Conservation (phyloP, 495 filamentous ascomycete genomes). For the Poronia punctata region DNA sequence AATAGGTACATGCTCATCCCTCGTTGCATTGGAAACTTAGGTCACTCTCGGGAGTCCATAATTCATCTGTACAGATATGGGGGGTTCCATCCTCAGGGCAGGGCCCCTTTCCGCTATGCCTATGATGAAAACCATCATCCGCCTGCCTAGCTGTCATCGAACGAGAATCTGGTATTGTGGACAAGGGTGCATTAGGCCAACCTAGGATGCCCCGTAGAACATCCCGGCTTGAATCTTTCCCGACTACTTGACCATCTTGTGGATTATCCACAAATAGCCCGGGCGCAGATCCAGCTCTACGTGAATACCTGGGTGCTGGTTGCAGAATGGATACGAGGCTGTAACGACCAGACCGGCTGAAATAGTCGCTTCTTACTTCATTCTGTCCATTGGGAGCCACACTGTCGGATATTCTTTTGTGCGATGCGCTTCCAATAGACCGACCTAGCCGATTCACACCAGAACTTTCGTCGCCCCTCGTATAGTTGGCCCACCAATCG, state of each 20-base stretch:
- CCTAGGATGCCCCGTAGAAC: no score
- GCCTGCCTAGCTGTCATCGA: neutral
- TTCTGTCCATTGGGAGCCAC: neutral
- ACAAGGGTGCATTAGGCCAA: no score
- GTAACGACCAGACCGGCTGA: constrained; percentile 1
- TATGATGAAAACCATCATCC: neutral
- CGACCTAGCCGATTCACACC: neutral
- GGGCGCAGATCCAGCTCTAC: no score
- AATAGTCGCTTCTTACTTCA: neutral
- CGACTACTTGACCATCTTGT: no score
- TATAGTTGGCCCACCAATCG: no score
- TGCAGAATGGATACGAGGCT: no score
- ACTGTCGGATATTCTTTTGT: constrained; percentile 1
- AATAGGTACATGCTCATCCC: no score
- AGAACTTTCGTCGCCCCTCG: neutral
- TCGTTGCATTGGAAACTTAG: neutral
- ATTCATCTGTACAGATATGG: constrained; percentile 3
- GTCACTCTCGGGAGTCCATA: neutral
- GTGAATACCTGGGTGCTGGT: no score
- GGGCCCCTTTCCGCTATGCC: neutral
- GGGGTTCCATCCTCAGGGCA: constrained; percentile 3
- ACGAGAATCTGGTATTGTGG: neutral
- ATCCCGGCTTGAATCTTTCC: no score
- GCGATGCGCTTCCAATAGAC: constrained; percentile 3
- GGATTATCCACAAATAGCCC: no score